Base-by-base conservation (phyloP, 2,329 filamentous ascomycete genomes). In the Pseudogymnoascus sp. region DNA sequence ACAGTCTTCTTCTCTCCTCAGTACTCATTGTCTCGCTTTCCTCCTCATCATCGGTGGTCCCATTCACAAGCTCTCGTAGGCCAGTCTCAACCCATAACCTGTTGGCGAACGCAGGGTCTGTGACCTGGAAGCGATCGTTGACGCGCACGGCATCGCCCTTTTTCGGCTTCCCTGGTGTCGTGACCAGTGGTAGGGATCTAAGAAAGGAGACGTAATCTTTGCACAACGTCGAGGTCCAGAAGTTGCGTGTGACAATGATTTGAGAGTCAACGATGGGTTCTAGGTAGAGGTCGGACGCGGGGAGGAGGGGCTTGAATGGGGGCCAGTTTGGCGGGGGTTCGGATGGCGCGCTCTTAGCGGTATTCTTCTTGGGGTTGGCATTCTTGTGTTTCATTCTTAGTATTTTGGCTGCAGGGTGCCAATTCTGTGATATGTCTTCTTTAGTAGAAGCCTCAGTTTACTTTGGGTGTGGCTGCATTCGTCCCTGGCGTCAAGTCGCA, bases 71-170 rank as follows among this genome's bases (percentile, higher is more conserved):
- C 48, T 89, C 84, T 68, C 82, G 86, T 66, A 97, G 74, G 0
- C 88, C 89, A 1, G 92, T 96, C 65, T 84, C 81, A 48, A 81
- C 80, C 92, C 92, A 97, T 12, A 97, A 74, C 61, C 82, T 79
- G 68, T 85, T 80, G 0, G 92, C 90, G 73, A 97, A 96, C 0
- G 66, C 74, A 29, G 83, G 75, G 75, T 97, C 92, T 29, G 92
- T 79, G 17, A 96, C 78, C 75, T 96, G 91, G 69, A 89, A 96
- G 9, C 93, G 85, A 72, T 97, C 93, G 72, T 97, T 97, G 55
- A 96, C 89, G 36, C 93, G 82, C 21, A 88, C 79, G 0, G 87
- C 87, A 60, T 90, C 83, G 61, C 84, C 87, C 65, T 81, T 84
- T 71, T 87, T 89, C 1, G 86, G 86, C 68, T 81, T 82, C 0